These are phyloP conservation scores for Mortierella sp. DNA, from an alignment of 371 early-diverging fungal species.

Conservation along the genomic window DNA sequence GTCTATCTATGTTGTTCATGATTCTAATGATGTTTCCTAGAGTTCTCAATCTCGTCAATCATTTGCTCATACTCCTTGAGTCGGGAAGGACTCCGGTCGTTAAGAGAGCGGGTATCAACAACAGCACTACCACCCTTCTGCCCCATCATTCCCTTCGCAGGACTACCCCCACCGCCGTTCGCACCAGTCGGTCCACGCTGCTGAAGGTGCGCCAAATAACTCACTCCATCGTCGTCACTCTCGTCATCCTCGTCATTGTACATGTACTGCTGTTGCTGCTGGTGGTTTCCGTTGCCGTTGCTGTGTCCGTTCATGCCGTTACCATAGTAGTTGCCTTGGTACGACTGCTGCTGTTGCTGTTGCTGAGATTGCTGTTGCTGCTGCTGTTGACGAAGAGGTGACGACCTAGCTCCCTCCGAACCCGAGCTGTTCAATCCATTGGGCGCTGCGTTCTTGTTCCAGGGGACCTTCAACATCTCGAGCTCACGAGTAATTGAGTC, in stretches of 20 bases:
- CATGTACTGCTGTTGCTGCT: conserved; percentile 5
- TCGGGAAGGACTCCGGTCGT: conserved; percentile 24
- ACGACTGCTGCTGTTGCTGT: conserved; percentile 12
- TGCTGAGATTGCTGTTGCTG: background rate
- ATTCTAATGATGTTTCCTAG: conserved; percentile 11
- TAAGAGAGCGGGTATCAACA: conserved; percentile 15
- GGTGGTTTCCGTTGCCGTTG: conserved; percentile 10
- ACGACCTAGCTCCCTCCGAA: background rate
- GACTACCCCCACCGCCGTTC: background rate
- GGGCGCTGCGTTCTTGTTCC: conserved; percentile 31
- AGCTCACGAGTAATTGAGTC: conserved; percentile 57
- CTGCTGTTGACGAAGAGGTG: conserved; percentile 15
- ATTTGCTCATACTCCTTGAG: conserved; percentile 37
- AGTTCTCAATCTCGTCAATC: conserved; percentile 33
- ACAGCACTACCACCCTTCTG: background rate
- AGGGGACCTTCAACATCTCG: conserved; percentile 53
- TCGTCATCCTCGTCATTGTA: conserved; percentile 19
- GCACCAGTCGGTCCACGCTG: background rate
- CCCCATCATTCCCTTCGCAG: background rate
- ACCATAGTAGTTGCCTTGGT: background rate
- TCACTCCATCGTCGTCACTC: conserved; percentile 14
- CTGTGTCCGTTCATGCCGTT: conserved; percentile 8
- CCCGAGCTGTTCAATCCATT: background rate
- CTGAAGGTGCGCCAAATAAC: conserved; percentile 18
- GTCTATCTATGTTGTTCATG: background rate